A percentile compares a stretch with the other conserved stretches of the same genome.
phyloP scores from a whole-genome alignment of 345 rosid species.

The Gynandropsis gynandra region DNA sequence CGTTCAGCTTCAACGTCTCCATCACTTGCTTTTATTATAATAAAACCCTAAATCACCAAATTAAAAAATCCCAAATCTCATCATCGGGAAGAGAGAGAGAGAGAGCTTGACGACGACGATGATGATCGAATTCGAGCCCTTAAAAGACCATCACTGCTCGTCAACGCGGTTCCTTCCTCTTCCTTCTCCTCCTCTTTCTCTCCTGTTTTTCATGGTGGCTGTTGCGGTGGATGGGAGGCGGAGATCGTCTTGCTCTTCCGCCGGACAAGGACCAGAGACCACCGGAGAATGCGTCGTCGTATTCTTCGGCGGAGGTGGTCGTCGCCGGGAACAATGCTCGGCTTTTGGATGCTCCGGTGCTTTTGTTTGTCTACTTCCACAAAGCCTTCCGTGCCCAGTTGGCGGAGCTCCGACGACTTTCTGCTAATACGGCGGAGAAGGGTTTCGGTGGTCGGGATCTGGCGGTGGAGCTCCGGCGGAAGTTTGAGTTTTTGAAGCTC shows the following conservation, averaged over 20 bases:
- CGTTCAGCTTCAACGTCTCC: constrained; percentile 20
- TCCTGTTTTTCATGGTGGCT: constrained; percentile 34
- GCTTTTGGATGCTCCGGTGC: constrained; percentile 58
- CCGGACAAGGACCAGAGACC: constrained; percentile 26
- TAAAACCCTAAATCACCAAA: constrained; percentile 16
- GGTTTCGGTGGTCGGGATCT: constrained; percentile 20
- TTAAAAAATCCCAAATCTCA: constrained; percentile 13
- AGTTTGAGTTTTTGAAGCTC: constrained; percentile 62
- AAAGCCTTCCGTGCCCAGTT: constrained; percentile 57
- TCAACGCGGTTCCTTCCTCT: constrained; percentile 33
- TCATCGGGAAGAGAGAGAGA: constrained; percentile 16
- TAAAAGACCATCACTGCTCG: constrained; percentile 23
- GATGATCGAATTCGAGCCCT: constrained; percentile 22
- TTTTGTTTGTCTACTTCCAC: constrained; percentile 58
- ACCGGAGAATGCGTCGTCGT: constrained; percentile 17
- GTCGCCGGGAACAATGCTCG: constrained; percentile 18
- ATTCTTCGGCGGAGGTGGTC: constrained; percentile 10
- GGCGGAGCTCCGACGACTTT: constrained; percentile 39
- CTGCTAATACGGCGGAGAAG: constrained; percentile 30
- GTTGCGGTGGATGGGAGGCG: constrained; percentile 42
- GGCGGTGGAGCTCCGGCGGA: constrained; percentile 31
- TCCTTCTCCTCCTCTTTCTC: constrained; percentile 16
- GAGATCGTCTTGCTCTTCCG: constrained; percentile 19
- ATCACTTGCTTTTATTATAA: constrained; percentile 21
- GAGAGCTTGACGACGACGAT: constrained; percentile 22